Percentiles rank a stretch among this genome's conserved stretches.
phyloP scores from a whole-genome alignment of 1,284 basidiomycete species.

The Porogramme epimiltina region DNA sequence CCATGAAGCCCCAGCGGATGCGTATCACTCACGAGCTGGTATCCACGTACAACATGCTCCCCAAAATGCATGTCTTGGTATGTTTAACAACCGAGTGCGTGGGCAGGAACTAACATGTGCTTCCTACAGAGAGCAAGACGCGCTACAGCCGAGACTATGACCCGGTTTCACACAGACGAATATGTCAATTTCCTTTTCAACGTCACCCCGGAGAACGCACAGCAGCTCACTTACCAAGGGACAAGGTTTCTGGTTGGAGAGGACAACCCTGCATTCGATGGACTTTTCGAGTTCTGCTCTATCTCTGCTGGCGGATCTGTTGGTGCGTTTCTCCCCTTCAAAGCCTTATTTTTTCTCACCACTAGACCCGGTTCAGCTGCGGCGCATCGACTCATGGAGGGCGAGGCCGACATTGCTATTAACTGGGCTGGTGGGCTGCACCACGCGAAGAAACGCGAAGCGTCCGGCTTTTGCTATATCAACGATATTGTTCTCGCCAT shows the following conservation, averaged over 20 bases:
- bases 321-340: conserved; percentile 48
- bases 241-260: conserved; percentile 87
- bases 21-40: conserved; percentile 92
- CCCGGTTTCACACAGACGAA: conserved; percentile 96
- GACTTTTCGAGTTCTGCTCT: conserved; percentile 95
- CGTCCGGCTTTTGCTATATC: conserved; percentile 96
- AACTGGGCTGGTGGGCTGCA: conserved; percentile 99
- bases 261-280: conserved; percentile 96
- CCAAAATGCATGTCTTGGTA: conserved; percentile 90
- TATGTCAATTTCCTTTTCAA: conserved; percentile 90
- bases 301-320: conserved; percentile 96
- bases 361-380: conserved; percentile 54
- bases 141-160: conserved; percentile 84
- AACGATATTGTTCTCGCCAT: conserved; percentile 95
- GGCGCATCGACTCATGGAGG: conserved; percentile 80
- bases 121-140: conserved; percentile 73
- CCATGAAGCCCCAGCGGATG: conserved; percentile 96
- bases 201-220: conserved; percentile 88
- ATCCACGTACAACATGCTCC: conserved; percentile 86
- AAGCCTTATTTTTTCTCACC: background rate
- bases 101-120: too few relatives aligned
- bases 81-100: conserved; percentile 31
- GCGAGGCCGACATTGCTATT: conserved; percentile 89
- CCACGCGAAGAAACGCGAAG: conserved; percentile 97
- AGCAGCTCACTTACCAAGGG: conserved; percentile 83